Evolutionary conservation across 495 filamentous ascomycete species (phyloP), one percentile per base, ranked within the genome.

Genomic region (Penicillium soppii): DNA sequence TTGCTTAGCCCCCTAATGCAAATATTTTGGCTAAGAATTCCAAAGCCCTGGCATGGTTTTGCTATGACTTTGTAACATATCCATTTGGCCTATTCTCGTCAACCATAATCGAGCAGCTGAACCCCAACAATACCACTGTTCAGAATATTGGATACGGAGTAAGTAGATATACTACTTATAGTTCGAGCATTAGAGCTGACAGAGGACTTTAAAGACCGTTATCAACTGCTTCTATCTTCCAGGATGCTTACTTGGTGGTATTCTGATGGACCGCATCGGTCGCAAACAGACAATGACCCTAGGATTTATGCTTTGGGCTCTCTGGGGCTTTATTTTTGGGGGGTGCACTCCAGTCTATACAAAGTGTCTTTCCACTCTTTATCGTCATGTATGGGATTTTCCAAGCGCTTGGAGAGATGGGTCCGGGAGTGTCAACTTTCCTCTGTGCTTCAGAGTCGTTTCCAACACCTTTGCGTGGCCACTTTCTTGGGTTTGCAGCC

Each of bases 341-440:
- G 3, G 76, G 72, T 12, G 70, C 73, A 1, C 37, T 77, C 5
- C 47, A 51, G 1, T 65, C 64, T 4, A 74, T 81, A 27, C 72
- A 77, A 47, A 65, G 35, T 0, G 45, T 75, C 7, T 74, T 78
- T 30, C 70, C 76, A 0, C 65, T 81, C 5, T 81, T 82, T 41
- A 61, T 82, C 0, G 67, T 80, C 7, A 65, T 81, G 40, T 81
- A 80, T 50, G 76, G 75, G 6, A 69, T 80, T 35, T 79, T 80
- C 56, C 63, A 73, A 25, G 63, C 69, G 0, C 61, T 77, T 1
- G 70, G 74, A 3, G 72, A 76, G 43, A 72, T 78, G 65, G 76
- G 77, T 0, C 77, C 77, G 2, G 77, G 74, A 0, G 74, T 72
- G 12, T 63, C 70, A 2, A 76, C 66, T 15, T 75, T 78, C 47